Conservation (phyloP, 345 rosid genomes). For the Anacardium occidentale region DNA sequence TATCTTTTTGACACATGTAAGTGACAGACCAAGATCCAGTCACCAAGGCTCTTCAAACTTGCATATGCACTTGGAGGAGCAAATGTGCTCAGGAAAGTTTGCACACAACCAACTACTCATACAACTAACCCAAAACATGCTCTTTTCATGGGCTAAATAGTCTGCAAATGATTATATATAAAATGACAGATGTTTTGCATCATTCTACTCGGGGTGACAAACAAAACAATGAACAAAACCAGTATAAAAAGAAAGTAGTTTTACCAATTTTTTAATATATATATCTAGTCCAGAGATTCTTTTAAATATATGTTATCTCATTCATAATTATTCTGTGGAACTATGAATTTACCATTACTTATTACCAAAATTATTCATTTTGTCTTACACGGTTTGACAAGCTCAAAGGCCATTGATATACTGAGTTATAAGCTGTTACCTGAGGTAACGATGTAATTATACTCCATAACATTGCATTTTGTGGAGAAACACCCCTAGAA, state of each 20-base stretch:
- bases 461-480: conserved; percentile 99
- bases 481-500: conserved; percentile 97
- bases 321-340: too few species aligned
- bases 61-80: not conserved
- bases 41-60: not conserved
- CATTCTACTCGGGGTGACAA: not conserved
- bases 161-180: conserved; percentile 1
- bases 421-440: conserved; percentile 38
- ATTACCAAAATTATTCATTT: not conserved
- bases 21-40: conserved; percentile 2
- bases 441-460: conserved; percentile 96
- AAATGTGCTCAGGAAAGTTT: not conserved
- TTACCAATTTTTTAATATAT: too few species aligned
- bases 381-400: not conserved
- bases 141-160: not conserved
- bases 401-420: conserved; percentile 12
- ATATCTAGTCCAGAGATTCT: not conserved
- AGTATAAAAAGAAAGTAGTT: too few species aligned
- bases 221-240: not conserved
- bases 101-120: not conserved
- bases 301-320: not conserved
- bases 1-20: not conserved
- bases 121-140: not conserved
- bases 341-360: too few species aligned
- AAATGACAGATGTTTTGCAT: not conserved